phyloP scores from a whole-genome alignment of 2,329 filamentous ascomycete genomes.

The Xylariaceae sp. region DNA sequence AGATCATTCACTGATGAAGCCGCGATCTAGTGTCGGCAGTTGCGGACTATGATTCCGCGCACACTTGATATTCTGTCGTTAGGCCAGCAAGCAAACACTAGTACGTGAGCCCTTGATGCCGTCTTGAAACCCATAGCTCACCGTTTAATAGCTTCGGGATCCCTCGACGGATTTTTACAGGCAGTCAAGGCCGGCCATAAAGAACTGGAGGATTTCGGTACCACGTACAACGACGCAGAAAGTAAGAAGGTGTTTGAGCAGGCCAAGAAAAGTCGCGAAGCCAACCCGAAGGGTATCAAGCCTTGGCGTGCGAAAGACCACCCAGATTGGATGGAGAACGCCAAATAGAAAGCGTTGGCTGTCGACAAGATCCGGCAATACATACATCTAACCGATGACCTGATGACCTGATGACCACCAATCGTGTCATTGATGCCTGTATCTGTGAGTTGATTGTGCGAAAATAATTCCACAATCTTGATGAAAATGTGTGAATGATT shows the following conservation, averaged over 20 bases:
- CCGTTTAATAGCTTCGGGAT: slow-evolving; percentile 40
- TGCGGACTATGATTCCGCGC: slow-evolving; percentile 45
- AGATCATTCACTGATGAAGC: too few relatives aligned
- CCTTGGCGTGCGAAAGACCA: slow-evolving; percentile 57
- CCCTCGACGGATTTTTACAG: slow-evolving; percentile 44
- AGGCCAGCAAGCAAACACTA: slow-evolving; percentile 43
- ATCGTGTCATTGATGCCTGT: too few relatives aligned
- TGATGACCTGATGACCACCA: too few relatives aligned
- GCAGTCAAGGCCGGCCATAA: slow-evolving; percentile 42
- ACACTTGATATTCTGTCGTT: slow-evolving; percentile 38
- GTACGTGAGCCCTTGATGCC: neutral
- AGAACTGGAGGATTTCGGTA: slow-evolving; percentile 49
- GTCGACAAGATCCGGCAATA: slow-evolving; percentile 1
- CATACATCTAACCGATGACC: too few relatives aligned
- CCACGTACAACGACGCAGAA: slow-evolving; percentile 42
- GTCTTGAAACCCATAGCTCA: slow-evolving; percentile 12
- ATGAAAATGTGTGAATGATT: too few relatives aligned
- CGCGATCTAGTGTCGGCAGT: slow-evolving; percentile 36
- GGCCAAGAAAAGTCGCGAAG: slow-evolving; percentile 47
- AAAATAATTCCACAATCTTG: too few relatives aligned
- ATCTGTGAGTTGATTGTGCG: too few relatives aligned
- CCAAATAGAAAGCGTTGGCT: slow-evolving; percentile 5
- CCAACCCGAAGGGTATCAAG: slow-evolving; percentile 53
- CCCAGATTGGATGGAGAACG: slow-evolving; percentile 49
- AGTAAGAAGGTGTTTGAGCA: slow-evolving; percentile 47